Evolutionary conservation across 169 alveolate species (phyloP), one percentile per base, ranked within the genome.

Genomic region (Babesia bigemina): DNA sequence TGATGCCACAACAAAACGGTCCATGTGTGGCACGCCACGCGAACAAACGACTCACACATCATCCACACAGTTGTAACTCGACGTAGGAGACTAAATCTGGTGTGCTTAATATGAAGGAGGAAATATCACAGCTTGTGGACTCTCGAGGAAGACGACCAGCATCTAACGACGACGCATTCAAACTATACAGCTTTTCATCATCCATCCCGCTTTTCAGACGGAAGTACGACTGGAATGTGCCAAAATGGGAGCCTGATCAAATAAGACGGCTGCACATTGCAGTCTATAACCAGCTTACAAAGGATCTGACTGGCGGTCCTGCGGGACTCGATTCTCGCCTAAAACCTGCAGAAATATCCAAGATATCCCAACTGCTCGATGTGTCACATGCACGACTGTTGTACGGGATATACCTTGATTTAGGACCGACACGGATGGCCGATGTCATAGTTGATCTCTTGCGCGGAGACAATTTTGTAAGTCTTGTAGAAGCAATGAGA

Each of bases 151-250:
- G 63, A 6, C 55, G 85, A 44, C 90, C 90, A 9, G 69, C 75
- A 12, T 83, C 90, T 4, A 83, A 83, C 71, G 55, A 61, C 52
- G 90, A 83, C 59, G 84, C 90, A 12, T 44, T 63, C 45, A 56
- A 44, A 36, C 28, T 83, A 17, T 73, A 83, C 57, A 55, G 59
- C 19, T 74, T 74, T 44, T 69, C 63, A 50, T 58, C 86, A 2
- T 65, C 73, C 13, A 42, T 83, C 24, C 90, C 90, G 8, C 8
- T 75, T 10, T 83, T 50, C 44, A 21, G 90, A 39, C 47, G 75
- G n/a, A 83, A 83, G 75, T 83, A 83, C 45, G 90, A 83, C 70
- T 75, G 86, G 90, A 83, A 83, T 21, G 67, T 66, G 16, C 81
- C 81, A 29, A 69, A 55, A 63, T 83, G 90, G 90, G 63, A 70